These are phyloP conservation scores for Mortierella polycephala DNA, from an alignment of 371 early-diverging fungal genomes.

Conservation along the genomic window DNA sequence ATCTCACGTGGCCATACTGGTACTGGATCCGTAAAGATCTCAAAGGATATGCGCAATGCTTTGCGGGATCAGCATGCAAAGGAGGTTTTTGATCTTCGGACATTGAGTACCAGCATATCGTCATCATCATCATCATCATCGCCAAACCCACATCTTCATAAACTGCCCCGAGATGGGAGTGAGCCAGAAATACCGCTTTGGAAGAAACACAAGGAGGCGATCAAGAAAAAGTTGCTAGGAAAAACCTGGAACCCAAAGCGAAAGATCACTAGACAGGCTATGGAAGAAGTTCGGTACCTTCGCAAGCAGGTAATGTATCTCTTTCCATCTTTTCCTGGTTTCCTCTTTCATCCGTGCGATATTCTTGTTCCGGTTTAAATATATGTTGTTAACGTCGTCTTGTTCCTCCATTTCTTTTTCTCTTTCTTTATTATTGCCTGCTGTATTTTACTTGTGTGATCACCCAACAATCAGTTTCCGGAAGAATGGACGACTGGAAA, in stretches of 20 bases:
- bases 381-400: not conserved
- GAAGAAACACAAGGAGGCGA: constrained; percentile 36
- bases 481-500: constrained; percentile 48
- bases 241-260: constrained; percentile 37
- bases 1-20: constrained; percentile 18
- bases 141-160: constrained; percentile 30
- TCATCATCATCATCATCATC: not conserved
- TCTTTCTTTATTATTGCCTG: not conserved
- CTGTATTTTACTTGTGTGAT: not conserved
- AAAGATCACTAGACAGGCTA: constrained; percentile 31
- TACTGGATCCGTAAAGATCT: not conserved
- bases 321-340: not conserved
- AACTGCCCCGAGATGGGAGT: not conserved
- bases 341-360: not conserved
- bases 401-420: not conserved
- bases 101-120: not conserved
- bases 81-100: not conserved
- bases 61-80: not conserved
- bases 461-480: constrained; percentile 23
- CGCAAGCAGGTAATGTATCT: constrained; percentile 36
- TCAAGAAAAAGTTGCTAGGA: constrained; percentile 31
- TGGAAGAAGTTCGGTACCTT: constrained; percentile 49
- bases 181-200: constrained; percentile 13
- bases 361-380: no score
- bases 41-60: not conserved